Percentiles rank a stretch among this genome's conserved stretches.
Conservation (phyloP, 345 rosid species). For the Aegle marmelos region DNA sequence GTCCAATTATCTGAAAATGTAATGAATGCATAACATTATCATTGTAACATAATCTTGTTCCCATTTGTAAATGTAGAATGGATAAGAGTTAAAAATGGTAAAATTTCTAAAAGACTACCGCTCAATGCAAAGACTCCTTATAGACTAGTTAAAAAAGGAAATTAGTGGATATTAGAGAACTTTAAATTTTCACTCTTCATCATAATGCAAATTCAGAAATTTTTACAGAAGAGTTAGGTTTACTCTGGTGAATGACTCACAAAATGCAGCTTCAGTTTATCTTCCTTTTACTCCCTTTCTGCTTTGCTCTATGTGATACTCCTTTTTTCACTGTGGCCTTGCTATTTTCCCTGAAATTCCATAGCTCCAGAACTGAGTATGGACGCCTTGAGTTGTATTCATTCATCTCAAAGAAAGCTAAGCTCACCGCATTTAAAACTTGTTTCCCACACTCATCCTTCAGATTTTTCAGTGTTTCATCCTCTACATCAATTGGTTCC, state of each 20-base stretch:
- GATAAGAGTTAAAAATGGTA: no score
- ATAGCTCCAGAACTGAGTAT: constrained; percentile 35
- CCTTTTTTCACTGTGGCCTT: constrained; percentile 32
- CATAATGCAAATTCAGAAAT: no score
- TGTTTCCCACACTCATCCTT: constrained; percentile 35
- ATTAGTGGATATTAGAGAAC: no score
- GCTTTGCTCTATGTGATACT: not conserved
- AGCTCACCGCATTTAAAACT: constrained; percentile 32
- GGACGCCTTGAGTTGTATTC: constrained; percentile 48
- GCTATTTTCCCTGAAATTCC: constrained; percentile 33
- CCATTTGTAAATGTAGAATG: no score
- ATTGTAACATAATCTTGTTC: no score
- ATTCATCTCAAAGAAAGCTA: constrained; percentile 33
- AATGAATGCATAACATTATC: no score
- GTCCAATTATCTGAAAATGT: no score
- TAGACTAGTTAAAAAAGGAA: no score
- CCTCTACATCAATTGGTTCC: constrained; percentile 39
- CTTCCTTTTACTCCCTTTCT: not conserved
- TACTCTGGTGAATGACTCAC: not conserved
- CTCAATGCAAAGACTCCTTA: no score
- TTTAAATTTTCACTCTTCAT: no score
- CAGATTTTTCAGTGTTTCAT: constrained; percentile 35
- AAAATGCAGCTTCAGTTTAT: not conserved
- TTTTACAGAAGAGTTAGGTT: not conserved
- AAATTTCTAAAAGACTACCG: no score